Percentiles rank a stretch among this genome's conserved stretches.
phyloP scores from a whole-genome alignment of 2,329 filamentous ascomycete genomes.

The Didymella pomorum region DNA sequence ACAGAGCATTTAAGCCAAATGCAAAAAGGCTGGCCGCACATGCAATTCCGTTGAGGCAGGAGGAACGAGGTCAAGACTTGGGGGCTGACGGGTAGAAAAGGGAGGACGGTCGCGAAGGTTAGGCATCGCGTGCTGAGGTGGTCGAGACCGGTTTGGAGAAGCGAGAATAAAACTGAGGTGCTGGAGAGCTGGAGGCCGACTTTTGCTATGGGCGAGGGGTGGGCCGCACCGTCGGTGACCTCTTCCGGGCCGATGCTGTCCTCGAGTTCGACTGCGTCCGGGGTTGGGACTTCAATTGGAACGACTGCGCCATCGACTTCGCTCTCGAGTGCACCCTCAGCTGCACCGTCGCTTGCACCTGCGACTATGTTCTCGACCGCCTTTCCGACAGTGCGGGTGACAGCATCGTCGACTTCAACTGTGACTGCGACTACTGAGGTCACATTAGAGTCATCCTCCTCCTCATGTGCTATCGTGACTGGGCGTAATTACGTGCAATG shows the following conservation, averaged over 20 bases:
- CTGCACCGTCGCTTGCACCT: no score
- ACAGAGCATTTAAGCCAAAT: background rate
- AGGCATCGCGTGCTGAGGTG: constrained; percentile 14
- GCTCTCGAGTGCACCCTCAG: no score
- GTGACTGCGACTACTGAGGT: background rate
- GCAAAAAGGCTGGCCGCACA: constrained; percentile 18
- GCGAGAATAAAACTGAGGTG: background rate
- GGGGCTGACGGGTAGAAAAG: background rate
- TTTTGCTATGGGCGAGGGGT: background rate
- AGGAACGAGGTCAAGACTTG: constrained; percentile 7
- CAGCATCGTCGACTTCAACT: no score
- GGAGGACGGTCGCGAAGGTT: constrained; percentile 5
- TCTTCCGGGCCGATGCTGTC: background rate
- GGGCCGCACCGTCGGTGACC: background rate
- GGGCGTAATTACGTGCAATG: background rate
- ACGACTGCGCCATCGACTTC: no score
- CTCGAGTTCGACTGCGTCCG: background rate
- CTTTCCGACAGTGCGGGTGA: no score
- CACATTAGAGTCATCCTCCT: background rate
- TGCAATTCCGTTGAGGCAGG: constrained; percentile 4
- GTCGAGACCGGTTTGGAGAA: constrained; percentile 7
- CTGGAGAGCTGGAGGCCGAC: background rate
- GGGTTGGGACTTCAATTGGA: background rate
- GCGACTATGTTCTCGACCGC: no score
- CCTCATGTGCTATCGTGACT: background rate